Base-by-base conservation (phyloP, 2,329 filamentous ascomycete genomes). In the Lasiodiplodia theobromae region DNA sequence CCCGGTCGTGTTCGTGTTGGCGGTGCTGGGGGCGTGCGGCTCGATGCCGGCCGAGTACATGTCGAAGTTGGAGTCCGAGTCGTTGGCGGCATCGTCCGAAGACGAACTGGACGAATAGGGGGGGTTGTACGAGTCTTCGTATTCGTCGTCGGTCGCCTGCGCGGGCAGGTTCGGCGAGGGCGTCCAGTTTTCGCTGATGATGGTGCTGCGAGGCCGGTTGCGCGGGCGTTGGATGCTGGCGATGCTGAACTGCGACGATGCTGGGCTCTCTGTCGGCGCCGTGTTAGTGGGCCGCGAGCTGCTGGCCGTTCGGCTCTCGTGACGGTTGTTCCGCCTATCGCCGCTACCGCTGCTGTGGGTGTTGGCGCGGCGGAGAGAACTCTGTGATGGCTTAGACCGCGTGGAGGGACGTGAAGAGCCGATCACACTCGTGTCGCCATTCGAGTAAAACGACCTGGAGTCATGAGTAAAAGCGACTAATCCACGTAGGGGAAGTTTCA, bases 161-260 rank as follows among this genome's bases (percentile, higher is more conserved):
- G 34, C 54, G 54, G 56, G 10, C 3, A 40, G 47, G 25, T 34
- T 31, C 21, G 54, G 53, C n/a, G 53, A 38, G 8, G 53, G 54
- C 0, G 65, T 18, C 44, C 47, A 67, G 49, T 64, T 65, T 8
- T 63, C 57, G 51, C 67, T 68, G 67, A 65, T 65, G 38, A 68
- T 56, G 21, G 66, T 68, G 58, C 51, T 63, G 49, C 49, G 67
- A 34, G 67, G 67, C 16, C 67, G 67, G 52, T 64, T 68, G 49
- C 67, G 67, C 2, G 67, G 67, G 6, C 67, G 67, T 34, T 44
- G 67, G 12, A 68, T 62, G 23, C 52, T 49, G 11, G 57, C 58
- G 52, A 68, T 51, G 58, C 67, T 65, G 58, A 68, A 68, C 31
- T 68, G 37, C n/a, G 67, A 68, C 5, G 67, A 68, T 3, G 67